Evolutionary conservation across 2,329 filamentous ascomycete species (phyloP), one percentile per base, ranked within the genome.

Genomic region (Blastomyces parvus): DNA sequence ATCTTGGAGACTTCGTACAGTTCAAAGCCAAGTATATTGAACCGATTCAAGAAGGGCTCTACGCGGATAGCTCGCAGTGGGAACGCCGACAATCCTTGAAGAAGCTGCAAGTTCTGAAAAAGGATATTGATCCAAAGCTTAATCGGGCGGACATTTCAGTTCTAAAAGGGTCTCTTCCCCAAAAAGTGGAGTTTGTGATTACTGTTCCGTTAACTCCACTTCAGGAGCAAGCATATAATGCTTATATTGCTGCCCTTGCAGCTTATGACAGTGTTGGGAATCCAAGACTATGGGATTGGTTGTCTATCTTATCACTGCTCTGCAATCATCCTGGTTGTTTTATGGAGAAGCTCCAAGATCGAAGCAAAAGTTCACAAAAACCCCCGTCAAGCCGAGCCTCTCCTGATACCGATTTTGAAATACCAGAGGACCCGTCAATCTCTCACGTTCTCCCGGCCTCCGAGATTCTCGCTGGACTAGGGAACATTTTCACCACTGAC

Each of bases 181-280:
- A 80, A 0, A 97, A 96, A 73, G 83, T 82, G 8, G 92, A 97
- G 71, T 96, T 93, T 70, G 83, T 95, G 38, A 82, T 97, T 61
- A 88, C 82, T 2, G 79, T 96, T 6, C 84, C 87, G 7, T 78
- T 94, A 13, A 90, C 88, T 0, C 69, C 77, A 0, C 58, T 88
- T 0, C 92, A 97, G 73, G 76, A 74, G 53, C 69, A 77, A 1
- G 80, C 86, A 0, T 96, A 96, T 73, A 71, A 77, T 57, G 71
- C 77, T 17, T 86, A 82, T 67, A 76, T 85, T 4, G 65, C 72
- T 27, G 74, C 73, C 50, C 71, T 83, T 55, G 65, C 72, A 25
- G 65, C 66, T 2, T 69, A 68, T 14, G 69, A 66, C 5, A 72
- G 71, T 22, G 69, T 79, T 33, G 71, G 69, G 4, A 75, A 77